Base-by-base conservation (phyloP, 2,329 filamentous ascomycete genomes). In the Clonostachys solani region DNA sequence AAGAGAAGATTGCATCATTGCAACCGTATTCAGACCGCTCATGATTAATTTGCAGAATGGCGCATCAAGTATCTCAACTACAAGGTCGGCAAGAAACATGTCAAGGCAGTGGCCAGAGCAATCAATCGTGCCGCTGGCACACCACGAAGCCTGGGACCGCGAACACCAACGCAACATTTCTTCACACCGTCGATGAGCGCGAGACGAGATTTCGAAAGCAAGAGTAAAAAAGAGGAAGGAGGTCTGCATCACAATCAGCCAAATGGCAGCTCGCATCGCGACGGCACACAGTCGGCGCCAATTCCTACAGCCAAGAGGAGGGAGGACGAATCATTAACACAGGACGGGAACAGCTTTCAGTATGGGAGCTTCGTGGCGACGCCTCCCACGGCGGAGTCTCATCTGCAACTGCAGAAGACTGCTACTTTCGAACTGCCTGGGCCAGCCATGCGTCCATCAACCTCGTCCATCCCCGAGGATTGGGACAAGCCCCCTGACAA, bases 51-150 rank as follows among this genome's bases (percentile, higher is more conserved):
- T 13, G 29, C 55, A 85, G 82, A 97, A 80, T 97, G 92, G 92
- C 83, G 88, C 60, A 80, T 85, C 65, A 95, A 96, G 67, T 97
- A 96, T 66, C 79, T 97, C 57, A 83, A 96, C 68, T 97, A 97
- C 76, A 96, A 95, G 77, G 84, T 84, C 48, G 92, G 91, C 50
- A 97, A 97, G 72, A 96, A 96, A 71, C 86, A 91, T 63, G 78
- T 97, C 66, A 97, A 96, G 67, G 84, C 83, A 48, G 84, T 96
- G 45, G 70, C 78, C 19, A 81, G 86, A 51, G 89, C 90, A 49
- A 78, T 94, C 51, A 76, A 80, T 71, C 68, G 81, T 71, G 66
- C 81, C 62, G 72, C 78, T 50, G 65, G 72, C 49, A 78, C 80
- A 1, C 79, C 83, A 12, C 42, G 46, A 33, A 43, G 19, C 17